Evolutionary conservation across 306 rosid genomes (phyloP).

Genomic region (Pyrus communis): DNA sequence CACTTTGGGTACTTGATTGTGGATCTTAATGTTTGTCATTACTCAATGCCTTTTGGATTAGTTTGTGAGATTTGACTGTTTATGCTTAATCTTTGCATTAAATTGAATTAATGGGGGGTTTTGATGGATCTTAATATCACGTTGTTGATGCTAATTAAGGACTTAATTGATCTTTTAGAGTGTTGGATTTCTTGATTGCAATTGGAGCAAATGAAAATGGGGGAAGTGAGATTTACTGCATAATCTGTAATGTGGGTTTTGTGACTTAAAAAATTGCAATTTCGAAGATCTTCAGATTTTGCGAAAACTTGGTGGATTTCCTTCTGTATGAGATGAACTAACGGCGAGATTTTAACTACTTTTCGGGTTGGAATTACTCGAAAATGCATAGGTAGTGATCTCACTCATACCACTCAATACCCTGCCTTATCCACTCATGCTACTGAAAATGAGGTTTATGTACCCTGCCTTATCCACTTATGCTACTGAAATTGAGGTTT

Average conservation of each 20-base stretch:
- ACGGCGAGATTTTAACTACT: background rate
- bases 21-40: slow-evolving; percentile 25
- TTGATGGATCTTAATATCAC: background rate
- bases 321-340: background rate
- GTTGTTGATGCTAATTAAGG: background rate
- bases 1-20: slow-evolving; percentile 4
- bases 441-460: background rate
- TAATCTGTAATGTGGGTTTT: slow-evolving; percentile 7
- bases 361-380: background rate
- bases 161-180: slow-evolving; percentile 1
- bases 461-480: background rate
- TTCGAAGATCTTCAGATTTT: background rate
- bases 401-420: background rate
- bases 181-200: background rate
- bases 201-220: background rate
- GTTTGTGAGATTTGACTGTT: background rate
- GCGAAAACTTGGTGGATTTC: background rate
- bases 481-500: background rate
- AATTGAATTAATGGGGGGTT: slow-evolving; percentile 2
- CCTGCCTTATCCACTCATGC: background rate
- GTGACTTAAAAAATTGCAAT: slow-evolving; percentile 5
- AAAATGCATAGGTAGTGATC: background rate
- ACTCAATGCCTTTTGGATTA: background rate
- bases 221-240: background rate
- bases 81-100: slow-evolving; percentile 15